Evolutionary conservation across 2,329 filamentous ascomycete genomes (phyloP).

Genomic region (Cercospora nicotianae): DNA sequence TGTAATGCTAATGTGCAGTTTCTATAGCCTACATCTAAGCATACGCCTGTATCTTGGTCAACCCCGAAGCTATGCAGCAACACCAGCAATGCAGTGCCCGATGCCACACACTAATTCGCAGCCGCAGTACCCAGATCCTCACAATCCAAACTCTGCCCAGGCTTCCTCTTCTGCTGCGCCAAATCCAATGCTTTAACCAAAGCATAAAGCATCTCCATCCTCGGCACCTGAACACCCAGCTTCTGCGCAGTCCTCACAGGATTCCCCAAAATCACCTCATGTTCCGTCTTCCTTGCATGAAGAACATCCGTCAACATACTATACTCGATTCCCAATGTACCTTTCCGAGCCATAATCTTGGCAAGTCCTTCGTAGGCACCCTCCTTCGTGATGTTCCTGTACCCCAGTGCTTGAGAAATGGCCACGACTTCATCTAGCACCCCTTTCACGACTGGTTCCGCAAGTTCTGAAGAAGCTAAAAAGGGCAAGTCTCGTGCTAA

Average conservation of each 20-base stretch:
- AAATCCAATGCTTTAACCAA: slow-evolving; percentile 47
- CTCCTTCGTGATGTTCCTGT: slow-evolving; percentile 40
- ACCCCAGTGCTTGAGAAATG: slow-evolving; percentile 46
- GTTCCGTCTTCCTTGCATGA: slow-evolving; percentile 46
- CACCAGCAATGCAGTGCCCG: not conserved
- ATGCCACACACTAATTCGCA: not conserved
- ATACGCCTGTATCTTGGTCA: not conserved
- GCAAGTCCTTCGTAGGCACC: slow-evolving; percentile 43
- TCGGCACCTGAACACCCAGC: slow-evolving; percentile 44
- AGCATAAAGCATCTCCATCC: slow-evolving; percentile 49
- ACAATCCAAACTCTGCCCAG: slow-evolving; percentile 27
- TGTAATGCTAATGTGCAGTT: slow-evolving; percentile 6
- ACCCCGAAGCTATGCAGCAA: not conserved
- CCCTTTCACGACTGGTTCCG: slow-evolving; percentile 41
- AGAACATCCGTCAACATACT: slow-evolving; percentile 54
- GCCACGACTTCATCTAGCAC: slow-evolving; percentile 50
- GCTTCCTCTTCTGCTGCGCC: slow-evolving; percentile 32
- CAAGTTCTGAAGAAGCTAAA: slow-evolving; percentile 44
- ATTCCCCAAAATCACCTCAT: slow-evolving; percentile 54
- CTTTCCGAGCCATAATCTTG: slow-evolving; percentile 40
- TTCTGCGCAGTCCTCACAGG: slow-evolving; percentile 45
- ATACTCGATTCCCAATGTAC: slow-evolving; percentile 45
- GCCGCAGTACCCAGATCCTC: slow-evolving; percentile 16
- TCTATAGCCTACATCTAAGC: not conserved
- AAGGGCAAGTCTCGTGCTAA: slow-evolving; percentile 55